These are phyloP conservation scores for Dryas octopetala DNA, from an alignment of 306 rosid species.

Conservation along the genomic window DNA sequence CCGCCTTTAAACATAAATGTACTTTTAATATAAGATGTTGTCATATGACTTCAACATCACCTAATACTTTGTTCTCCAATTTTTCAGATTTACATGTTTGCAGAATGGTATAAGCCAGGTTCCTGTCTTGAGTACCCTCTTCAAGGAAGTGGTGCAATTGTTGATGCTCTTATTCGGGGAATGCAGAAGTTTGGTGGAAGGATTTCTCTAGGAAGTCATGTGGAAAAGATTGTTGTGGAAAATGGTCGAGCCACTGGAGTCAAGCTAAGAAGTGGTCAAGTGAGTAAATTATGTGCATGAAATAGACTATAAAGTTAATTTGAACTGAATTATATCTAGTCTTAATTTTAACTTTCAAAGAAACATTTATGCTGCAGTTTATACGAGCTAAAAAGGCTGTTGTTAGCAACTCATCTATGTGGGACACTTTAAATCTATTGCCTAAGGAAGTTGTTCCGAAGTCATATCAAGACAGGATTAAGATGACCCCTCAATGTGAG, in stretches of 20 bases:
- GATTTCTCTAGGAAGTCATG: conserved; percentile 77
- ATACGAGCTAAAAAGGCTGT: conserved; percentile 82
- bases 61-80: conserved; percentile 1
- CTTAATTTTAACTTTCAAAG: conserved; percentile 7
- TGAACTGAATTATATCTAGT: not conserved
- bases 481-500: conserved; percentile 69
- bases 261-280: conserved; percentile 76
- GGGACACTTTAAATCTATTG: conserved; percentile 80
- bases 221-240: conserved; percentile 67
- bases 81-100: conserved; percentile 86
- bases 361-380: conserved; percentile 50
- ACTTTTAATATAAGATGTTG: not conserved
- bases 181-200: conserved; percentile 77
- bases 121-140: conserved; percentile 90
- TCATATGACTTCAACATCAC: conserved; percentile 5
- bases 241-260: conserved; percentile 81
- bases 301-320: conserved; percentile 11
- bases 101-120: conserved; percentile 98
- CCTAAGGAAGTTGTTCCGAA: conserved; percentile 67
- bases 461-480: conserved; percentile 54
- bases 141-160: conserved; percentile 70
- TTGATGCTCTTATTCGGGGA: conserved; percentile 85
- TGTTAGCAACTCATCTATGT: conserved; percentile 89
- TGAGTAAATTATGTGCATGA: conserved; percentile 31
- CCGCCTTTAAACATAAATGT: not conserved